Evolutionary conservation across 2,329 filamentous ascomycete species (phyloP).

Genomic region (Fusarium sp.): DNA sequence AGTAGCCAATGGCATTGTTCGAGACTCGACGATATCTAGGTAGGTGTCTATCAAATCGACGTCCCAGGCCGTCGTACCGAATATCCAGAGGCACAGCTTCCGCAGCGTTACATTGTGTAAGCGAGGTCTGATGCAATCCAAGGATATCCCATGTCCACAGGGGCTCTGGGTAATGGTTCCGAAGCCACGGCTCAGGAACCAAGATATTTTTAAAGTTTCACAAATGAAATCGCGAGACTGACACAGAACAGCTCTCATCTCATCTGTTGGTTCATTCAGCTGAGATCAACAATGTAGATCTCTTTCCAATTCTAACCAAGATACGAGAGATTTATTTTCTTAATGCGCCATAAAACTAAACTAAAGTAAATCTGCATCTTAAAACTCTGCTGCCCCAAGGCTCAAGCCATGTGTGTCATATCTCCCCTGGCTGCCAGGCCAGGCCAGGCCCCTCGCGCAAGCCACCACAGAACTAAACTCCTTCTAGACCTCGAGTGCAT

Average conservation of each 20-base stretch:
- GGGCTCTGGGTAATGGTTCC: neutral
- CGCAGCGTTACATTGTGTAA: neutral
- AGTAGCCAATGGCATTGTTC: neutral
- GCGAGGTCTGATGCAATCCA: neutral
- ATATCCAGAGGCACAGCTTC: neutral
- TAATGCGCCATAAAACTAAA: neutral
- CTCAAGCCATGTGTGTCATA: constrained; percentile 8
- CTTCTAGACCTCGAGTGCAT: neutral
- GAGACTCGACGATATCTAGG: neutral
- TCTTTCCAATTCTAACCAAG: neutral
- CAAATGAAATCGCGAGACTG: neutral
- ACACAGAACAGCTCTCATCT: neutral
- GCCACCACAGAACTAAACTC: neutral
- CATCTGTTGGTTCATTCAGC: neutral
- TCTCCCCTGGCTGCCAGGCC: neutral
- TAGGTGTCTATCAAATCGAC: neutral
- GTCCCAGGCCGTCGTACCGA: neutral
- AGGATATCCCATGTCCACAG: neutral
- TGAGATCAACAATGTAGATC: neutral
- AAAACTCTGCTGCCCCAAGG: neutral
- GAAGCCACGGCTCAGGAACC: constrained; percentile 8
- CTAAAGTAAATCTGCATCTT: neutral
- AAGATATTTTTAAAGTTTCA: neutral
- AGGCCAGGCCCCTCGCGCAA: neutral
- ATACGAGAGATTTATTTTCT: neutral